Evolutionary conservation across 2,329 filamentous ascomycete species (phyloP), one percentile per base, ranked within the genome.

Genomic region (Cladosporium sp.): DNA sequence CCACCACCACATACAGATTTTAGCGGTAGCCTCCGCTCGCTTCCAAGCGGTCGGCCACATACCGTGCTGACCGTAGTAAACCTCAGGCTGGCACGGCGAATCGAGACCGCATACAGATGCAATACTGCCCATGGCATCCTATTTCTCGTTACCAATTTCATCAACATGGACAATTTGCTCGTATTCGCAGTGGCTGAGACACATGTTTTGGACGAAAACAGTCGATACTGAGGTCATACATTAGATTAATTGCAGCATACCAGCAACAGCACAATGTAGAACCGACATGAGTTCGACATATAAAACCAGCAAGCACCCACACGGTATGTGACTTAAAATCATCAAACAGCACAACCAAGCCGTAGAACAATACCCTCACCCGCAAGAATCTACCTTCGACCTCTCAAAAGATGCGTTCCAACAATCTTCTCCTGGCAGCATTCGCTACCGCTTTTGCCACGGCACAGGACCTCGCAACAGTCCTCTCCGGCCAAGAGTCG

Each of bases 401-500:
- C 1, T 32, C 2, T 11, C 26, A 5, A 23, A 49, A 49, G 25
- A 66, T 66, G 65, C 60, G 36, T 39, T 14, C 28, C 60, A 59
- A 64, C 43, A 54, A 23, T 30, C 16, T 64, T 28, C 18, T 60
- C 43, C 32, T 59, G 39, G 60, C 65, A 34, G 46, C 48, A 23
- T 51, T 30, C 13, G 53, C 54, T 21, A 56, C 46, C 10, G 54
- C 54, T 21, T 2, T 48, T 34, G 60, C 48, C 23, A 26, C 28
- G 28, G 65, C 60, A 26, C 65, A 64, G 13, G 61, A 64, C 43
- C 68, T 78, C 30, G 73, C 64, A 39, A 67, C 71, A 54, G 73
- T 76, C 5, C 72, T 80, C 26, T 60, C 68, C 3, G 73, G 72
- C 34, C 73, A 77, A 65, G 61, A 70, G 8, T 69, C 75, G 18